These are phyloP conservation scores for Sporothrix luriei DNA, from an alignment of 2,329 filamentous ascomycete genomes.

Conservation along the genomic window DNA sequence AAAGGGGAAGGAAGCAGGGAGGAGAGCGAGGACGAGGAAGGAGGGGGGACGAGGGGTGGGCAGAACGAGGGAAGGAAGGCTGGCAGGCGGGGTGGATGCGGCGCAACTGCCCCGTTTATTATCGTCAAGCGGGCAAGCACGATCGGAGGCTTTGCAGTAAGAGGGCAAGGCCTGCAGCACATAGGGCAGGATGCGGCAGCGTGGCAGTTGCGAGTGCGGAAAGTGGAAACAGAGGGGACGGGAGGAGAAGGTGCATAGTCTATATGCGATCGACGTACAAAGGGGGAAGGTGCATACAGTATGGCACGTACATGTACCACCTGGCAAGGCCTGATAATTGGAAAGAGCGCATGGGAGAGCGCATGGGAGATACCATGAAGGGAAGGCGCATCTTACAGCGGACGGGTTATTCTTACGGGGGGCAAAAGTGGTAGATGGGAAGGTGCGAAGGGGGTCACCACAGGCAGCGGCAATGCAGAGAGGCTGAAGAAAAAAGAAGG, in stretches of 20 bases:
- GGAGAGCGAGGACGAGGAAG: background rate
- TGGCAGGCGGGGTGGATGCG: conserved; percentile 35
- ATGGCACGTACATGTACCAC: conserved; percentile 8
- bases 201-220: conserved; percentile 1
- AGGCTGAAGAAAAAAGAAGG: background rate
- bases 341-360: background rate
- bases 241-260: conserved; percentile 16
- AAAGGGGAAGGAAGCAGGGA: background rate
- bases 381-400: conserved; percentile 3
- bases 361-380: background rate
- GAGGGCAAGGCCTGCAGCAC: background rate
- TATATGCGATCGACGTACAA: conserved; percentile 7
- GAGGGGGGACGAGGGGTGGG: conserved; percentile 17
- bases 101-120: conserved; percentile 32
- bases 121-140: conserved; percentile 27
- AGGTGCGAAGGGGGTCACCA: conserved; percentile 8
- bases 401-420: background rate
- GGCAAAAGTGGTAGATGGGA: background rate
- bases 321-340: conserved; percentile 9
- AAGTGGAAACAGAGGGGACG: conserved; percentile 4
- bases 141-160: conserved; percentile 28
- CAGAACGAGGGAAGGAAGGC: conserved; percentile 31
- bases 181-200: conserved; percentile 29
- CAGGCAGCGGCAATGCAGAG: conserved; percentile 4
- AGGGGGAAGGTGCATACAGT: conserved; percentile 6